Evolutionary conservation across 805 yeast genomes (phyloP).

Genomic region (Metschnikowia borealis): DNA sequence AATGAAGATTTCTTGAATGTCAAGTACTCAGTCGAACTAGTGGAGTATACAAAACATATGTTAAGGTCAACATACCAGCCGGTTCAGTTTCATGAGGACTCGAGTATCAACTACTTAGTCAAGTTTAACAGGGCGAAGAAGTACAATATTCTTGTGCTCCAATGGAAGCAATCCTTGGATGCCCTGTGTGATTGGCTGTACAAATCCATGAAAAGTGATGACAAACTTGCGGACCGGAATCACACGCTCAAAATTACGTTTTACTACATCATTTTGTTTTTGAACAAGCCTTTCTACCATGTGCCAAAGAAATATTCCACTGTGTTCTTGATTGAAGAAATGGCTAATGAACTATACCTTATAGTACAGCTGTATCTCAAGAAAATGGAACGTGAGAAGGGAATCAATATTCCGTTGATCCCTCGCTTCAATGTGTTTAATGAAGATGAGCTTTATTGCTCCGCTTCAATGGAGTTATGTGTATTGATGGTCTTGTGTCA

Average conservation of each 20-base stretch:
- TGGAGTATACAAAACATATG: conserved; percentile 16
- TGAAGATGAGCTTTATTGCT: conserved; percentile 8
- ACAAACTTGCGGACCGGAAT: too few relatives aligned
- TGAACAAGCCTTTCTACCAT: conserved; percentile 20
- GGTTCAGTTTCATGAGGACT: conserved; percentile 8
- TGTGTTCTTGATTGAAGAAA: conserved; percentile 17
- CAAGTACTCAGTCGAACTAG: conserved; percentile 14
- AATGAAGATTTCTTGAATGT: conserved; percentile 10
- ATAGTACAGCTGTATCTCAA: conserved; percentile 12
- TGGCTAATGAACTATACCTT: conserved; percentile 14
- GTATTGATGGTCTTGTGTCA: conserved; percentile 15
- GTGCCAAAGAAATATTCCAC: conserved; percentile 17
- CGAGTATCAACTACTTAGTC: too few relatives aligned
- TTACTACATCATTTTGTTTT: conserved; percentile 13
- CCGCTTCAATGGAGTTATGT: conserved; percentile 17
- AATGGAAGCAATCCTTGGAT: too few relatives aligned
- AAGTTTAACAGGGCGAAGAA: too few relatives aligned
- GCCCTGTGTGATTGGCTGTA: too few relatives aligned
- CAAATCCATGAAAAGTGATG: too few relatives aligned
- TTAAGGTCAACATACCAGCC: conserved; percentile 16
- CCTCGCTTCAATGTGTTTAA: background rate
- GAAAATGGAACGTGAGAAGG: conserved; percentile 8
- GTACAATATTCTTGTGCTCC: too few relatives aligned
- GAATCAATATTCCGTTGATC: background rate
- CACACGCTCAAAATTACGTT: too few relatives aligned